Evolutionary conservation across 1,284 basidiomycete species (phyloP).

Genomic region (Irpex sp.): DNA sequence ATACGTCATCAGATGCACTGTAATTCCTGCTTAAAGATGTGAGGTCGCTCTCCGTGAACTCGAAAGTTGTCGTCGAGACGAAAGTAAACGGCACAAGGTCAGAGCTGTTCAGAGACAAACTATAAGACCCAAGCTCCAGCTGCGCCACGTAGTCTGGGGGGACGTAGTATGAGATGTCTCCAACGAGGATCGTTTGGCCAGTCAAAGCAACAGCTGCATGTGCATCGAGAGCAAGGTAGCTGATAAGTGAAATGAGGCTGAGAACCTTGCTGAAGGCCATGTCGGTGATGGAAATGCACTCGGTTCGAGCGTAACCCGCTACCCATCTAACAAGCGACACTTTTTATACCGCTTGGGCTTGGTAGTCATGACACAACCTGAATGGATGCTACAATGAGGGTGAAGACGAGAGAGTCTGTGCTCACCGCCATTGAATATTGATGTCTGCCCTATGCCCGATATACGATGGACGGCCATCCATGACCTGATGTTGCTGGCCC

Average conservation of each 20-base stretch:
- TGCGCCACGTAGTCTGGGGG: conserved; percentile 23
- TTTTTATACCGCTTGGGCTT: not conserved
- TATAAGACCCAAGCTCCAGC: conserved; percentile 12
- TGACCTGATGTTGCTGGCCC: no score
- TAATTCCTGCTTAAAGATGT: conserved; percentile 6
- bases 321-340: not conserved
- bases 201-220: conserved; percentile 4
- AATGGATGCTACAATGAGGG: no score
- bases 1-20: conserved; percentile 24
- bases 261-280: not conserved
- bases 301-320: not conserved
- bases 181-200: conserved; percentile 22
- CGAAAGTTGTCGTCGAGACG: conserved; percentile 15
- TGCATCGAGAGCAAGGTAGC: not conserved
- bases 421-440: no score
- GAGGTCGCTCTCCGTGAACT: conserved; percentile 19
- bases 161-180: conserved; percentile 24
- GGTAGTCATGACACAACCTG: no score
- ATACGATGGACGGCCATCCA: no score
- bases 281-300: not conserved
- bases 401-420: no score
- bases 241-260: not conserved
- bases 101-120: conserved; percentile 2
- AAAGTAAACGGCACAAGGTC: conserved; percentile 26
- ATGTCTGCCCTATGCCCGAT: no score